Base-by-base conservation (phyloP, 116 monocot species). In the Zostera marina region DNA sequence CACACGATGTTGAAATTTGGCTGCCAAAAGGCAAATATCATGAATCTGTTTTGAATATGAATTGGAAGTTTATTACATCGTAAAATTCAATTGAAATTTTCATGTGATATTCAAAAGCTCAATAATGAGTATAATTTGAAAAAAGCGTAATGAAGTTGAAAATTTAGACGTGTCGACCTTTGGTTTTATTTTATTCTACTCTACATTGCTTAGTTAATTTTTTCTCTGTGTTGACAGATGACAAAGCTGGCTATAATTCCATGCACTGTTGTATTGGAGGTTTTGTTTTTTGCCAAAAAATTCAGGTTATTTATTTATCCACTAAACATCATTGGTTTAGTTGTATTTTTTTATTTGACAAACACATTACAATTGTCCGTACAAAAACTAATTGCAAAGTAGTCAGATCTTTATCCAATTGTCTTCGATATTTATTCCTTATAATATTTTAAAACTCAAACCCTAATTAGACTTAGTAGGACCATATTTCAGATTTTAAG, bases 231-330 rank as follows among this genome's bases (percentile, higher is more conserved):
- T 64, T 11, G 17, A 62, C 74, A 87, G 79, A 87, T 87, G 87
- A 87, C 87, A 47, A 87, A 87, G 72, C 74, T 87, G 46, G 82
- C 87, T 19, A 87, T 87, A 7, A 87, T 87, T 65, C 87, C 82
- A 52, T 87, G 76, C 69, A 87, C 87, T 51, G 79, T 87, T 62
- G 38, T 87, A 11, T 61, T 87, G 64, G 87, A 82, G 66, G 77
- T 76, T 63, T 60, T 82, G 53, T 87, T 87, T 70, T 87, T 79
- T 67, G 68, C 56, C 60, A 87, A 87, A 61, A 79, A 58, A 53
- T 87, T 87, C 76, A 87, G 87, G 87, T 87, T 8, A 26, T 32
- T 59, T 32, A 44, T 59, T 20, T 22, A 22, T 21, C 42, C 22
- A 22, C 32, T 5, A 32, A 32, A 32, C 32, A 32, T 32, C 32